Evolutionary conservation across 441 rosid genomes (phyloP).

Genomic region (Adansonia grandidieri): DNA sequence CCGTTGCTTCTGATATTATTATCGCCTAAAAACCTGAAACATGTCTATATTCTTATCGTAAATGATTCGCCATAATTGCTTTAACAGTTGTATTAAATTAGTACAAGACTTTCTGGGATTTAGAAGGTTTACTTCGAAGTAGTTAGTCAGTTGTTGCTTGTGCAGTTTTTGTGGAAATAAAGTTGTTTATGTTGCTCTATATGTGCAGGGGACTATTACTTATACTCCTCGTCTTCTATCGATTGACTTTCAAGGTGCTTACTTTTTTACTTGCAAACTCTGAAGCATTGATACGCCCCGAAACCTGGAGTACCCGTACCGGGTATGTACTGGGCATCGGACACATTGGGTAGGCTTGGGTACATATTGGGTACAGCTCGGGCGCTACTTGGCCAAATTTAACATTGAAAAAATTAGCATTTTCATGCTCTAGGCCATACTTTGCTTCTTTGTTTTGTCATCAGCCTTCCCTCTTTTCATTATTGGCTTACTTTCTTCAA

Average conservation of each 20-base stretch:
- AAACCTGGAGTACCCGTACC: too few species aligned
- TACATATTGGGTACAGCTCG: too few species aligned
- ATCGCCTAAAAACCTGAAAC: background rate
- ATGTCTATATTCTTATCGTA: background rate
- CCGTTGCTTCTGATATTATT: constrained; percentile 11
- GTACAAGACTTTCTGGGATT: background rate
- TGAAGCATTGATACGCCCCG: too few species aligned
- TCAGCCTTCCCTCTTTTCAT: too few species aligned
- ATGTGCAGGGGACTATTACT: constrained; percentile 65
- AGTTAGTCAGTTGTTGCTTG: background rate
- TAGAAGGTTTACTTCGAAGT: background rate
- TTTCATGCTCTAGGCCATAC: too few species aligned
- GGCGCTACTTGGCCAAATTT: too few species aligned
- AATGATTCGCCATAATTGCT: background rate
- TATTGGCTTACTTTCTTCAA: too few species aligned
- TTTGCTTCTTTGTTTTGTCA: too few species aligned
- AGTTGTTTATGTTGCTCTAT: background rate
- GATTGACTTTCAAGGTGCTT: constrained; percentile 72
- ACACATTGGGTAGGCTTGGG: too few species aligned
- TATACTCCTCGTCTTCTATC: constrained; percentile 88
- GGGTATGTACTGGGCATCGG: too few species aligned
- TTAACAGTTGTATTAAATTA: background rate
- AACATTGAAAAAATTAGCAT: too few species aligned
- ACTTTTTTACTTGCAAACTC: background rate
- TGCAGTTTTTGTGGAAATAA: background rate